Conservation (phyloP, 352 stramenopile species). For the Globisporangium nunn region DNA sequence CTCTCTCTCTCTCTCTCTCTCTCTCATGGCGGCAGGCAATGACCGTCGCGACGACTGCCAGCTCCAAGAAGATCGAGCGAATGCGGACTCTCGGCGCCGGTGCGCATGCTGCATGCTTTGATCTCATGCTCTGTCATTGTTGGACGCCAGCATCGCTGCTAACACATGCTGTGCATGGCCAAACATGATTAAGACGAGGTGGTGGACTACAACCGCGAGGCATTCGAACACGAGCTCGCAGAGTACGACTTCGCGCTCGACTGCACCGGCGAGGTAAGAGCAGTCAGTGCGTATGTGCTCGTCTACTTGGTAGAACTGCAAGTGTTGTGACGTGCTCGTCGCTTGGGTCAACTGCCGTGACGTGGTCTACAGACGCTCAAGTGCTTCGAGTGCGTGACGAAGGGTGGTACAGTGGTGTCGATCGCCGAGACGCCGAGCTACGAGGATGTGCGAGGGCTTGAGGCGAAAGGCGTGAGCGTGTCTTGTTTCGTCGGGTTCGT, state of each 20-base stretch:
- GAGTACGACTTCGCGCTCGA: constrained; percentile 78
- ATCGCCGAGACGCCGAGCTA: constrained; percentile 32
- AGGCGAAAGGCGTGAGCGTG: constrained; percentile 14
- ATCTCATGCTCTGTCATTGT: neutral
- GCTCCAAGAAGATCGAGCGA: constrained; percentile 50
- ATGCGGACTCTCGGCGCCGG: constrained; percentile 55
- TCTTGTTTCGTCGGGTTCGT: constrained; percentile 30
- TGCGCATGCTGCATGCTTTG: constrained; percentile 4
- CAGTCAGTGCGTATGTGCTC: neutral
- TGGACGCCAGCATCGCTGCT: neutral
- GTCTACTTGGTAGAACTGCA: too few relatives aligned
- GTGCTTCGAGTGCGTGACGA: constrained; percentile 42
- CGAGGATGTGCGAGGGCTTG: constrained; percentile 16
- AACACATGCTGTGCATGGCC: too few relatives aligned
- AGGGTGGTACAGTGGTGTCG: constrained; percentile 26
- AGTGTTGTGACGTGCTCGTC: too few relatives aligned
- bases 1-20: too few relatives aligned
- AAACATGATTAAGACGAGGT: constrained; percentile 32
- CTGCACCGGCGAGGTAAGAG: constrained; percentile 58
- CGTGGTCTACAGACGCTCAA: constrained; percentile 16
- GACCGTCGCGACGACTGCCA: constrained; percentile 68
- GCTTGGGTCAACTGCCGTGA: too few relatives aligned
- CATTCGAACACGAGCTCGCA: constrained; percentile 54
- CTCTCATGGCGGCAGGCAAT: constrained; percentile 21
- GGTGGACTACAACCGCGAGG: constrained; percentile 58